phyloP scores from a whole-genome alignment of 345 rosid species.

The Ceriops decandra region DNA sequence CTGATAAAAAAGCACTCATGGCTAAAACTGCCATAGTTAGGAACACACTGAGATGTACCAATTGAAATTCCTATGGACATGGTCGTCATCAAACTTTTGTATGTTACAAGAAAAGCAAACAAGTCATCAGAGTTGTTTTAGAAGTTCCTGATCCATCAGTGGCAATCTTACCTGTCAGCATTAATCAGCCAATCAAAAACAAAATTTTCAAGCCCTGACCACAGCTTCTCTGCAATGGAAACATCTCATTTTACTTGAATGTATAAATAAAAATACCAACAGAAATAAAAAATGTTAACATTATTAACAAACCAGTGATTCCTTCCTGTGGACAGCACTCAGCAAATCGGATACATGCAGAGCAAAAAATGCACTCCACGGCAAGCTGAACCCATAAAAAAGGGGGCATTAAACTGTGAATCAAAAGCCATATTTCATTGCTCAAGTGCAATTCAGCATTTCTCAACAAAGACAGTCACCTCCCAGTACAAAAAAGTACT shows the following conservation, averaged over 20 bases:
- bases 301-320: conserved; percentile 70
- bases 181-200: conserved; percentile 98
- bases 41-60: not conserved
- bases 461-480: not conserved
- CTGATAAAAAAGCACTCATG: not conserved
- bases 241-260: conserved; percentile 16
- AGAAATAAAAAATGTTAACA: conserved; percentile 15
- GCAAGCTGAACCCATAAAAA: conserved; percentile 61
- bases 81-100: too few species aligned
- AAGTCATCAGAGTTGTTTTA: conserved; percentile 13
- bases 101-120: conserved; percentile 9
- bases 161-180: conserved; percentile 76
- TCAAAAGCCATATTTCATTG: conserved; percentile 7
- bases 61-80: too few species aligned
- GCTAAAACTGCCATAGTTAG: conserved; percentile 1
- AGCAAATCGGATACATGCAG: conserved; percentile 96
- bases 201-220: conserved; percentile 99
- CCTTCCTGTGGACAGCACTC: conserved; percentile 99
- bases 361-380: conserved; percentile 99
- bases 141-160: conserved; percentile 15
- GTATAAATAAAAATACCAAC: conserved; percentile 17
- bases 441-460: not conserved
- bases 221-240: conserved; percentile 78
- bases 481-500: too few species aligned
- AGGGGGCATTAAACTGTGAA: conserved; percentile 17